These are phyloP conservation scores for Suhomyces atakaporum DNA, from an alignment of 1,139 yeast genomes.

Conservation along the genomic window DNA sequence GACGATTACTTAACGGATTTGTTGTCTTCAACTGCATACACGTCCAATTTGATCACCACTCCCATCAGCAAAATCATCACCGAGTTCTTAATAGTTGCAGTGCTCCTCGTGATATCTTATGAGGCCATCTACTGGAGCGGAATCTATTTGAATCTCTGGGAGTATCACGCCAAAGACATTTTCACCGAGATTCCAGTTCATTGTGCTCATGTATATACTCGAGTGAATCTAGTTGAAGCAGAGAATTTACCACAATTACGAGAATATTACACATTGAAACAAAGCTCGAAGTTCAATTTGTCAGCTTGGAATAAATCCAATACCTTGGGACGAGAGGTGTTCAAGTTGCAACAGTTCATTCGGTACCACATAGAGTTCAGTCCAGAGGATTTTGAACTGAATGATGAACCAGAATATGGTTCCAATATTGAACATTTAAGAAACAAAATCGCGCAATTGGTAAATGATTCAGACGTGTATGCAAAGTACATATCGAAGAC, in stretches of 20 bases:
- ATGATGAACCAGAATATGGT: constrained; percentile 66
- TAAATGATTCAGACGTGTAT: constrained; percentile 46
- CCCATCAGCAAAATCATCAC: constrained; percentile 43
- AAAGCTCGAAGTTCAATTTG: constrained; percentile 29
- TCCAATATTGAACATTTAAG: constrained; percentile 66
- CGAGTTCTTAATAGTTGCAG: constrained; percentile 37
- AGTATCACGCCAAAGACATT: constrained; percentile 63
- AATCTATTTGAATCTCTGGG: constrained; percentile 53
- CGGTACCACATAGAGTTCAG: constrained; percentile 74
- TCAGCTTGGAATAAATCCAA: constrained; percentile 20
- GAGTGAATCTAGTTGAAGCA: constrained; percentile 44
- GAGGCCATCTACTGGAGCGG: constrained; percentile 52
- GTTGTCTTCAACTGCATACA: constrained; percentile 25
- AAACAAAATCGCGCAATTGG: constrained; percentile 50
- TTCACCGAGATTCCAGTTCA: constrained; percentile 73
- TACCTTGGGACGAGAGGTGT: constrained; percentile 22
- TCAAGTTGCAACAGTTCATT: constrained; percentile 40
- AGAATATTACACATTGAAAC: constrained; percentile 32
- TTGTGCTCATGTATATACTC: constrained; percentile 70
- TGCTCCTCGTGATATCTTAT: constrained; percentile 39
- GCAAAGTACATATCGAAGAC: constrained; percentile 1
- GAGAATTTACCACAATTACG: constrained; percentile 22
- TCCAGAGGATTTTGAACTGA: constrained; percentile 70
- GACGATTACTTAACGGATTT: constrained; percentile 9
- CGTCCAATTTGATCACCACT: constrained; percentile 31